These are phyloP conservation scores for Ascochyta viciae-villosae DNA, from an alignment of 2,329 filamentous ascomycete genomes.

Conservation along the genomic window DNA sequence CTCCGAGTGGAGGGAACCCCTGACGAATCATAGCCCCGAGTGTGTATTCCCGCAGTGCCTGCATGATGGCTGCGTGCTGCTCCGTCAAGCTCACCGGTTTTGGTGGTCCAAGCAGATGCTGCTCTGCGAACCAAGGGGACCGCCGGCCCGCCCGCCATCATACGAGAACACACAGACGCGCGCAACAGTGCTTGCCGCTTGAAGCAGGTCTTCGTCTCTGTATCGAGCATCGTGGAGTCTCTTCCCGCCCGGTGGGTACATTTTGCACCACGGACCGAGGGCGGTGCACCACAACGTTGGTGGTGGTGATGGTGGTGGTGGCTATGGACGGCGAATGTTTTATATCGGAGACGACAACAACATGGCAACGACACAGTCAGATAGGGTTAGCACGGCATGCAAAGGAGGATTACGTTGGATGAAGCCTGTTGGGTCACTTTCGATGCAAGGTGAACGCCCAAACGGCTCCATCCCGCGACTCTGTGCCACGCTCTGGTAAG, in stretches of 20 bases:
- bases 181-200: conserved; percentile 19
- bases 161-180: conserved; percentile 18
- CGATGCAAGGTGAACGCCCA: conserved; percentile 21
- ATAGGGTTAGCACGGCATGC: conserved; percentile 11
- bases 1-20: conserved; percentile 9
- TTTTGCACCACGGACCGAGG: background rate
- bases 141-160: conserved; percentile 18
- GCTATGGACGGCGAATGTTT: conserved; percentile 9
- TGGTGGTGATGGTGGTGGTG: background rate
- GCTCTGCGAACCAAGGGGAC: conserved; percentile 23
- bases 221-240: conserved; percentile 18
- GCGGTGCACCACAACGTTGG: background rate
- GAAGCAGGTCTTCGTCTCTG: conserved; percentile 12
- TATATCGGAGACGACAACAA: background rate
- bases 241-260: conserved; percentile 5
- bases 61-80: conserved; percentile 20
- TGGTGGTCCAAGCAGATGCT: conserved; percentile 16
- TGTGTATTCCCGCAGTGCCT: conserved; percentile 15
- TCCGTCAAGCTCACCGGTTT: conserved; percentile 23
- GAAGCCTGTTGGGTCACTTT: conserved; percentile 7
- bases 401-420: conserved; percentile 16
- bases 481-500: conserved; percentile 13
- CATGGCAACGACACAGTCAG: conserved; percentile 15
- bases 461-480: conserved; percentile 32
- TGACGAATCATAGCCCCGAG: conserved; percentile 16